Evolutionary conservation across 176 grass and related monocot species (phyloP), one percentile per base, ranked within the genome.

Genomic region (Eragrostis curvula): DNA sequence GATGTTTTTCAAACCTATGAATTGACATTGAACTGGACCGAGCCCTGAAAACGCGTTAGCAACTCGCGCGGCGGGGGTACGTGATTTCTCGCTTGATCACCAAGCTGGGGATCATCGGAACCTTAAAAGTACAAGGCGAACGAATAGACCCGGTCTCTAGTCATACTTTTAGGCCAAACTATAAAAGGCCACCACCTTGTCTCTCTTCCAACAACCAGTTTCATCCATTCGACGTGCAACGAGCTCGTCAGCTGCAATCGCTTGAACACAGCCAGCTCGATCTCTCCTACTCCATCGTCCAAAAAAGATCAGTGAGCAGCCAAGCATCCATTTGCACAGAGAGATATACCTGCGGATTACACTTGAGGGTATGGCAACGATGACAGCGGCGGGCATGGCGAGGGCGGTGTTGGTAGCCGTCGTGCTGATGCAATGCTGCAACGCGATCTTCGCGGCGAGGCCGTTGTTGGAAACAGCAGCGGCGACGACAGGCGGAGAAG

Each of bases 371-470:
- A 56, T 9, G 0, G 4, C 24, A 5, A 61, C 27, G 23, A 7
- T 61, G 39, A 14, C 70, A 39, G 8, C 51, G 63, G 6, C 13
- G 4, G 13, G 29, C 57, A 78, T 47, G 83, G 75, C 3, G 21
- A 40, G 5, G 66, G 14, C 25, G 66, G 20, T 71, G 44, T 1
- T 79, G 29, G 21, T 59, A 20, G 74, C 44, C 42, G 66, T 79
- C 15, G 9, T 71, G 83, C 15, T 78, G 66, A 70, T 85, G 74
- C 83, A 78, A 11, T 78, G 42, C 43, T 85, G 73, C 73, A 76
- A 68, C 7, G 36, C 1, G 49, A 36, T 68, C 49, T 12, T 68
- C 7, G 63, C 62, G 72, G 82, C 49, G 50, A 68, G 82, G 50
- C 42, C 66, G 62, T 29, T 84, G 70, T 1, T 75, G 49, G 72